Base-by-base conservation (phyloP, 2,329 filamentous ascomycete genomes). In the Lachnellula willkommii region DNA sequence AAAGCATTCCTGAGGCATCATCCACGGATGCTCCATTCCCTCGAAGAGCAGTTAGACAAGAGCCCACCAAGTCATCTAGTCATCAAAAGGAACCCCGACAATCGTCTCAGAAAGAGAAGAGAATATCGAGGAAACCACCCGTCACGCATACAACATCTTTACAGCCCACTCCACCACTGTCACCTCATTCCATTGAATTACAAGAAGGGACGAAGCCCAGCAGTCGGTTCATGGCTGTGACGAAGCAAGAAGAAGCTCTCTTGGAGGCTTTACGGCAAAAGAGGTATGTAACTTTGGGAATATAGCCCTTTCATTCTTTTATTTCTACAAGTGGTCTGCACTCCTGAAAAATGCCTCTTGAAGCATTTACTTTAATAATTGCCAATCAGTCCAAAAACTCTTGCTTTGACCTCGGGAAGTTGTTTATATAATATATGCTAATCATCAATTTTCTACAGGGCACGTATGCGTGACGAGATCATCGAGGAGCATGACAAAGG, bases 211-310 rank as follows among this genome's bases (percentile, higher is more conserved):
- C 60, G 14, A 52, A 62, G 37, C 49, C 53, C 1, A 65, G 55
- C 35, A 63, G 63, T 48, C 62, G 68, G 2, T 67, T 79, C 20
- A 79, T 81, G 68, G 74, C 76, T 14, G 78, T 81, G 26, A 81
- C 78, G 0, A 70, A 75, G 53, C 77, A 80, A 63, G 78, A 81
- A 66, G 76, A 80, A 58, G 70, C 74, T 42, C 69, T 80, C 1
- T 67, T 81, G 3, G 77, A 77, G 61, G 75, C 77, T 2, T 74
- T 81, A 67, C 71, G 78, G 53, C 68, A 72, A 51, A 77, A 77
- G 48, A 71, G 28, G 28, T 32, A 32, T 32, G 28, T 4, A 32
- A 32, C 8, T 32, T 9, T 9, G 28, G 28, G 2, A 12, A 32
- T 32, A 32, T 11, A 4, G 11, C 9, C 28, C 28, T 32, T 12